These are phyloP conservation scores for Coemansia sp. DNA, from an alignment of 192 early-diverging fungal species.

Conservation along the genomic window DNA sequence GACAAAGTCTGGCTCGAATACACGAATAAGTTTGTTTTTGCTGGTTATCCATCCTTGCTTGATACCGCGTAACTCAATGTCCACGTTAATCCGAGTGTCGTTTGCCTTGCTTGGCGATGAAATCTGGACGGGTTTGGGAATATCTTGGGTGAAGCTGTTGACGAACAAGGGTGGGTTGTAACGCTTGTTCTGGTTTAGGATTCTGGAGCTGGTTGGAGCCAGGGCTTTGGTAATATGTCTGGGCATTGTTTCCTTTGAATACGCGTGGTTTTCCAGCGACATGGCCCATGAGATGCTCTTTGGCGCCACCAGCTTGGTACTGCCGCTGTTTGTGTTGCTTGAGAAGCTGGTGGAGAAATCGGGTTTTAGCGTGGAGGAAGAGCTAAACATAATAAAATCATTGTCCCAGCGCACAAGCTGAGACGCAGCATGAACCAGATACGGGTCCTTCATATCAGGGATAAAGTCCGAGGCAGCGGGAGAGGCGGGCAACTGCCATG, in stretches of 20 bases:
- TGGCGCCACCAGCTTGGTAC: neutral
- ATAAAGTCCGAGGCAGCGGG: neutral
- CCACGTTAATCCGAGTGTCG: neutral
- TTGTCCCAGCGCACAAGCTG: neutral
- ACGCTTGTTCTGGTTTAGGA: neutral
- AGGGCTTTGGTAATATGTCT: neutral
- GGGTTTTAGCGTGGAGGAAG: neutral
- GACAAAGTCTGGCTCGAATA: slow-evolving; percentile 1
- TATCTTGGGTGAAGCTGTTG: slow-evolving; percentile 7
- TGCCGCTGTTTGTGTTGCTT: neutral
- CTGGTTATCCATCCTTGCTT: slow-evolving; percentile 3
- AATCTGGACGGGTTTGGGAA: neutral
- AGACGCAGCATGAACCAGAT: neutral
- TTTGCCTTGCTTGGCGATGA: neutral
- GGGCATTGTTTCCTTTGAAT: neutral
- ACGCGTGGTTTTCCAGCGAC: slow-evolving; percentile 4
- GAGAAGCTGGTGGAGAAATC: neutral
- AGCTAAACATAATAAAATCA: neutral
- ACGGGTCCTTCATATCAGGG: slow-evolving; percentile 3
- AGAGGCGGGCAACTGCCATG: neutral
- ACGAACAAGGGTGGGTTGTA: slow-evolving; percentile 8
- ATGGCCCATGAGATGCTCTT: slow-evolving; percentile 9
- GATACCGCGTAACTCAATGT: slow-evolving; percentile 4
- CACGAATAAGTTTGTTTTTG: neutral
- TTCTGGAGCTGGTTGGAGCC: neutral